Evolutionary conservation across 306 rosid genomes (phyloP).

Genomic region (Gleditsia sinensis): DNA sequence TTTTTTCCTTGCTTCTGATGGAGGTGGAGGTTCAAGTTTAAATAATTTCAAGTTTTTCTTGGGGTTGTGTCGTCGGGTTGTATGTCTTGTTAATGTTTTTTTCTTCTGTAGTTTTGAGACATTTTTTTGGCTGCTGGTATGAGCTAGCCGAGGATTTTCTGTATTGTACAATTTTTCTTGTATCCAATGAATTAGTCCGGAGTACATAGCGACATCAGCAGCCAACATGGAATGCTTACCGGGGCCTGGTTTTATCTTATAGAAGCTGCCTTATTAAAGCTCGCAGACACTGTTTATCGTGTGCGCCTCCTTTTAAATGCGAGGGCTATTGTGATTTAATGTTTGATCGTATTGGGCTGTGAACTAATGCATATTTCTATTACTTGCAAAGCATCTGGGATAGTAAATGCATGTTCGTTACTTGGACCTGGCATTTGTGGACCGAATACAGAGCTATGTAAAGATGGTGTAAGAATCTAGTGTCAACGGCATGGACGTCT

Average conservation of each 20-base stretch:
- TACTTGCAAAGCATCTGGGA: background rate
- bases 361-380: background rate
- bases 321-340: background rate
- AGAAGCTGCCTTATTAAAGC: background rate
- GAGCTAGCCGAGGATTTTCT: constrained; percentile 60
- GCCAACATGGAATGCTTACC: constrained; percentile 22
- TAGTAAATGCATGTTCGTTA: background rate
- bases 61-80: constrained; percentile 44
- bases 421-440: background rate
- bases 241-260: constrained; percentile 23
- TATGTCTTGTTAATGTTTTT: constrained; percentile 69
- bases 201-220: constrained; percentile 38
- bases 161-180: constrained; percentile 49
- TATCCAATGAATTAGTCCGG: constrained; percentile 36
- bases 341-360: constrained; percentile 10
- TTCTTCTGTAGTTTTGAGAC: constrained; percentile 59
- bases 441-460: too few species aligned
- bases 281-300: background rate
- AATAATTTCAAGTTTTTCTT: constrained; percentile 55
- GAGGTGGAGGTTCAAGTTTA: constrained; percentile 56
- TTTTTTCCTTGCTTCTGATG: constrained; percentile 49
- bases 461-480: too few species aligned
- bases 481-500: too few species aligned
- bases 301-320: background rate
- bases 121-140: constrained; percentile 62